Percentiles rank a stretch among this genome's conserved stretches.
phyloP scores from a whole-genome alignment of 345 rosid species.

The Rubroshorea leprosula region DNA sequence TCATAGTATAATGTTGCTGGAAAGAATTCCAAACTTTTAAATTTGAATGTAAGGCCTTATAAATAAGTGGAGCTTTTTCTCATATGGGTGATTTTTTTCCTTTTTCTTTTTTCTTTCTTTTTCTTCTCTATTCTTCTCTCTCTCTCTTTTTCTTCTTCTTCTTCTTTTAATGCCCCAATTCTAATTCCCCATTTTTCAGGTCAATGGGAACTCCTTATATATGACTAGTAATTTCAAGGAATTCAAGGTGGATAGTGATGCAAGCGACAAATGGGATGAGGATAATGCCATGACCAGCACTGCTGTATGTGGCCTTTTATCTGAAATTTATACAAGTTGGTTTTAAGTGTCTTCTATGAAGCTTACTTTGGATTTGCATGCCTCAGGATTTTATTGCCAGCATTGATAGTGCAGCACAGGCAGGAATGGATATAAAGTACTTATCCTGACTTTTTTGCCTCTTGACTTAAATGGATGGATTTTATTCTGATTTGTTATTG shows the following conservation, averaged over 20 bases:
- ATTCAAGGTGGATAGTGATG: constrained; percentile 69
- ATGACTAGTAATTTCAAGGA: constrained; percentile 86
- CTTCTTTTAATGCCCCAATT: constrained; percentile 6
- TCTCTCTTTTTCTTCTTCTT: not conserved
- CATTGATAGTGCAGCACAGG: constrained; percentile 54
- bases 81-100: too few relatives aligned
- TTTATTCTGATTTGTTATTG: too few relatives aligned
- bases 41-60: too few relatives aligned
- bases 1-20: too few relatives aligned
- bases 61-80: too few relatives aligned
- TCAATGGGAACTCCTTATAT: constrained; percentile 87
- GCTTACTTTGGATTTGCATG: constrained; percentile 18
- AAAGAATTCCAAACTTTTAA: too few relatives aligned
- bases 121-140: not conserved
- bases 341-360: constrained; percentile 3
- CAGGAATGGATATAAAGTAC: constrained; percentile 69
- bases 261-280: constrained; percentile 76
- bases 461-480: too few relatives aligned
- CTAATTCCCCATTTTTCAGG: constrained; percentile 39
- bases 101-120: too few relatives aligned
- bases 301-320: constrained; percentile 48
- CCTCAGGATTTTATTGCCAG: constrained; percentile 85
- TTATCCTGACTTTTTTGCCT: constrained; percentile 16
- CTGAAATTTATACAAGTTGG: constrained; percentile 3
- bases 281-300: constrained; percentile 74